Base-by-base conservation (phyloP, 768 basidiomycete genomes). In the Tephrocybe sp. region DNA sequence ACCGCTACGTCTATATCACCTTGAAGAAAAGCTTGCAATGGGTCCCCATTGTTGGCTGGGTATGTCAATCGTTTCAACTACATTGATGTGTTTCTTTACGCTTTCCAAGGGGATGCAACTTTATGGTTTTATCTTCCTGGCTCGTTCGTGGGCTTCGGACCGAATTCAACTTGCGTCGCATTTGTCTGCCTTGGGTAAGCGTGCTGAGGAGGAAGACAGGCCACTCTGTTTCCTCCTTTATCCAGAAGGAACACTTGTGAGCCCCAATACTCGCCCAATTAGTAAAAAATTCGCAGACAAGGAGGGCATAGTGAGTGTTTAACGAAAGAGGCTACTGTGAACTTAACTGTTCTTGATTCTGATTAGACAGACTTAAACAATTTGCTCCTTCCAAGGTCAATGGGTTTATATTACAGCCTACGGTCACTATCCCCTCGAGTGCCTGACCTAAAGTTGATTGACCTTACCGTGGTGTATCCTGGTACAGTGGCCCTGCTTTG, bases 201-300 rank as follows among this genome's bases (percentile, higher is more conserved):
- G 78, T 26, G 85, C 88, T n/a, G 81, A 88, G 61, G 68, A 77
- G 45, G 75, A 83, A 62, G 78, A 87, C 55, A 81, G 76, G 21
- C 88, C 92, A 0, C 74, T 97, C 37, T 85, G 86, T 55, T 83
- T 96, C 59, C 75, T 98, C 49, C 77, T 98, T 40, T 98, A 95
- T 66, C 97, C 97, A 0, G 97, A 99, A 67, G 97, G 97, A 25
- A 98, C 96, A 3, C 85, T 98, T 23, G 88, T 95, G 12, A 93
- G 91, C 67, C 78, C 81, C 55, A 75, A 93, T 55, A 98, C 95
- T 3, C 70, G 92, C 41, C 93, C 92, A 0, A 76, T 88, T 58
- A 94, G 90, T 68, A 84, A 82, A 70, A 87, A 86, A 61, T 98
- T 85, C 63, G 93, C 95, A 4, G 86, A 93, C 51, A 93, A 90